phyloP scores from a whole-genome alignment of 2,329 filamentous ascomycete species.

The Exophiala mesophila region DNA sequence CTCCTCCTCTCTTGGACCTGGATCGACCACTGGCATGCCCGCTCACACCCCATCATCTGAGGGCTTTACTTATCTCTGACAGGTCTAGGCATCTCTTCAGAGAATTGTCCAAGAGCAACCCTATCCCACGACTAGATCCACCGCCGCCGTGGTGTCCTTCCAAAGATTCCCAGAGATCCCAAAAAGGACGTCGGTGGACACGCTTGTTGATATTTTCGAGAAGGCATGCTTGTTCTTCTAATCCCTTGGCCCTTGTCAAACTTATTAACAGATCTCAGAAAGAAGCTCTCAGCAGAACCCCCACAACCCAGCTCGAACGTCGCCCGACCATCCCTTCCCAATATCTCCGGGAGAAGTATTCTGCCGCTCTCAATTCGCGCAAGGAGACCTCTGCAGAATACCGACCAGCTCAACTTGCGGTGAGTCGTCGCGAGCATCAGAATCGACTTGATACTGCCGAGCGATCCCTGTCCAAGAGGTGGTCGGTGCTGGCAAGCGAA shows the following conservation, averaged over 20 bases:
- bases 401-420: constrained; percentile 4
- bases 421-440: constrained; percentile 1
- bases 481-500: too few species aligned
- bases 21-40: neutral
- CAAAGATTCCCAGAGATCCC: constrained; percentile 1
- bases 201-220: constrained; percentile 18
- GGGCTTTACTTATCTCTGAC: constrained; percentile 17
- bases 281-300: constrained; percentile 12
- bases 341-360: constrained; percentile 14
- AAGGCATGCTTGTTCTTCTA: constrained; percentile 8
- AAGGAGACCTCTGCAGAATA: constrained; percentile 9
- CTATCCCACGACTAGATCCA: too few species aligned
- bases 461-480: constrained; percentile 6
- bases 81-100: constrained; percentile 14
- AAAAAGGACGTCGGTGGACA: constrained; percentile 13
- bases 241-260: neutral
- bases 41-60: too few species aligned
- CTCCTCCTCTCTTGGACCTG: neutral
- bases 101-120: too few species aligned
- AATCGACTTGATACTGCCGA: constrained; percentile 9
- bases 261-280: constrained; percentile 9
- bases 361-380: constrained; percentile 11
- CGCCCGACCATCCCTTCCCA: constrained; percentile 14
- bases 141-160: too few species aligned
- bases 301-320: constrained; percentile 7